phyloP scores from a whole-genome alignment of 1,284 basidiomycete species.

The Austropuccinia psidii region DNA sequence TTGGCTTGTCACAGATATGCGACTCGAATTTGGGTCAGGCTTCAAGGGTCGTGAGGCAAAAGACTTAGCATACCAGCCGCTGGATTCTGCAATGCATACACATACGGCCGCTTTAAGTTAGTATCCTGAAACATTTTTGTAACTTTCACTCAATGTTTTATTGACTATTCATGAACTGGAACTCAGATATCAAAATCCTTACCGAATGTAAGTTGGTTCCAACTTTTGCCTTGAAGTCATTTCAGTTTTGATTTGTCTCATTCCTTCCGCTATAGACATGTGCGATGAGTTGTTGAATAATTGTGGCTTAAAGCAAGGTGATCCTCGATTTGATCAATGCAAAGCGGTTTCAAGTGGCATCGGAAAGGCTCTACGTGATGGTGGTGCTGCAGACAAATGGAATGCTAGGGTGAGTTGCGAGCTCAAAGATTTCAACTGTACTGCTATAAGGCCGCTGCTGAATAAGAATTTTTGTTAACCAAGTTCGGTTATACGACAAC shows the following conservation, averaged over 20 bases:
- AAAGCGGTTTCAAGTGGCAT: background rate
- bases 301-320: background rate
- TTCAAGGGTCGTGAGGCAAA: background rate
- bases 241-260: background rate
- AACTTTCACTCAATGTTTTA: background rate
- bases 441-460: background rate
- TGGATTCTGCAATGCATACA: background rate
- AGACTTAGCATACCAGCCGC: slow-evolving; percentile 6
- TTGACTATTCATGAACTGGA: background rate
- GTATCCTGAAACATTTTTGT: background rate
- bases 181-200: slow-evolving; percentile 1
- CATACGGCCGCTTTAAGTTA: slow-evolving; percentile 13
- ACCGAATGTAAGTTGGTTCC: background rate
- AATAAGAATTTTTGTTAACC: background rate
- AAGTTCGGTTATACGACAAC: background rate
- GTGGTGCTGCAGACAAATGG: background rate
- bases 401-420: background rate
- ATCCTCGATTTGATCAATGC: background rate
- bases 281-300: slow-evolving; percentile 14
- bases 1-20: too few relatives aligned
- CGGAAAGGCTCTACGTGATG: background rate
- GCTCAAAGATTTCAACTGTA: background rate
- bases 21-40: slow-evolving; percentile 18
- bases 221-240: background rate
- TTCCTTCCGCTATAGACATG: background rate